These are phyloP conservation scores for Termitomyces sp. DNA, from an alignment of 768 basidiomycete species.

Conservation along the genomic window DNA sequence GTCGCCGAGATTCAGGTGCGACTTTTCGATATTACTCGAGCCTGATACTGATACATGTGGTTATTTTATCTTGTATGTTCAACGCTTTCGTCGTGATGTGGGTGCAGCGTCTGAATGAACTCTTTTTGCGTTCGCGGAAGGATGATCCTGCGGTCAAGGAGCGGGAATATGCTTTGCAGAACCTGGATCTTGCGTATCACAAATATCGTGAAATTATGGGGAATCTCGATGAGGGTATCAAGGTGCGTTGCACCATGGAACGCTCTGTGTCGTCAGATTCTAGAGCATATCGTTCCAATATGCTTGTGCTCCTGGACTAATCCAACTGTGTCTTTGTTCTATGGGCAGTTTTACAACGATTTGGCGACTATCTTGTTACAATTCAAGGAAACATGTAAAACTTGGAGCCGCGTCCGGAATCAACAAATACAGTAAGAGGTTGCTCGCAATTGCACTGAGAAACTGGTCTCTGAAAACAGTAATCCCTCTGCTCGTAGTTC, in stretches of 20 bases:
- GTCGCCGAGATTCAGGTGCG: constrained; percentile 66
- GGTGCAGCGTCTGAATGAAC: constrained; percentile 51
- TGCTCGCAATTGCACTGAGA: neutral
- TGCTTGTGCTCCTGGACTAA: neutral
- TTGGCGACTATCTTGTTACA: constrained; percentile 64
- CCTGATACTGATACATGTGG: neutral
- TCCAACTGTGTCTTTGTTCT: neutral
- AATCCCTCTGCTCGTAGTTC: constrained; percentile 22
- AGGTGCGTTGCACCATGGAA: constrained; percentile 37
- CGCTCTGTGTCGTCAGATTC: neutral
- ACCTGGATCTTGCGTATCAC: constrained; percentile 78
- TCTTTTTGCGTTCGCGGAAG: constrained; percentile 70
- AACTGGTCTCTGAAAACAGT: neutral
- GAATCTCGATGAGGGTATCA: constrained; percentile 86
- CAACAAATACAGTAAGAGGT: constrained; percentile 67
- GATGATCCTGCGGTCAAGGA: constrained; percentile 75
- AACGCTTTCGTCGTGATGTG: neutral
- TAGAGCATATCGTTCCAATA: neutral
- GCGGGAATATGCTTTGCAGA: constrained; percentile 76
- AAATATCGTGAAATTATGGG: constrained; percentile 81
- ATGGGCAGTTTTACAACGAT: constrained; percentile 81
- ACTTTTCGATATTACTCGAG: neutral
- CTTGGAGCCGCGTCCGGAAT: constrained; percentile 67
- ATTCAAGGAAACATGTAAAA: constrained; percentile 71
- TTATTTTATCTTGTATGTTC: neutral